These are phyloP conservation scores for Microbotryum silenes-acaulis DNA, from an alignment of 1,284 basidiomycete genomes.

Conservation along the genomic window DNA sequence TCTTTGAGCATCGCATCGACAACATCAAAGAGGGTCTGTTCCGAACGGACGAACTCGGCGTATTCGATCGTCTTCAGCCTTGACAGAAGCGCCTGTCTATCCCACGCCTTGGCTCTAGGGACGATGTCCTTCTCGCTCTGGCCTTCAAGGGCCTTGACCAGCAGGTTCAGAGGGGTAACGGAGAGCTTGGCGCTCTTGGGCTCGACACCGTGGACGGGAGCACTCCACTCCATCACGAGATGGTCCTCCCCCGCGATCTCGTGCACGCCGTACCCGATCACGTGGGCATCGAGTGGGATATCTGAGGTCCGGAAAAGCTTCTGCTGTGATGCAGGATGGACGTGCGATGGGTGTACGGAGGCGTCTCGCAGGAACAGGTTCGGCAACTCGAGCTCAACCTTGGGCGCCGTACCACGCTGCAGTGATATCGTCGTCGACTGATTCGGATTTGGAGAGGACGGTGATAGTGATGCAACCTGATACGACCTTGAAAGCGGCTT, in stretches of 20 bases:
- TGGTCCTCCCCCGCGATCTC: constrained; percentile 33
- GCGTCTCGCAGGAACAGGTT: constrained; percentile 50
- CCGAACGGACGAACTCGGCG: constrained; percentile 11
- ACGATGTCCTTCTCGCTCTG: constrained; percentile 5
- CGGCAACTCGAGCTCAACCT: constrained; percentile 16
- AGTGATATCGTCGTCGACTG: constrained; percentile 4
- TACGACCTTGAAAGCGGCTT: constrained; percentile 1
- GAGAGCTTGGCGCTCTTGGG: constrained; percentile 35
- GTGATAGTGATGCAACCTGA: constrained; percentile 28
- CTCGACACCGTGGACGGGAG: constrained; percentile 18
- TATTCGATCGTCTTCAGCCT: constrained; percentile 9
- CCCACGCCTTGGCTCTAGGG: constrained; percentile 12
- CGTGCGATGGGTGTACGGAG: constrained; percentile 52
- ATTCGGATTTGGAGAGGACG: constrained; percentile 18
- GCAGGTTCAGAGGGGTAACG: constrained; percentile 46
- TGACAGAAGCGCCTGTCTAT: background rate
- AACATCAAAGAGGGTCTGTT: constrained; percentile 30
- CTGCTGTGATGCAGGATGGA: constrained; percentile 67
- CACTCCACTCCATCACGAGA: constrained; percentile 44
- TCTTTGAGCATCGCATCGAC: constrained; percentile 45
- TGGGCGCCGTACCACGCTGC: constrained; percentile 35
- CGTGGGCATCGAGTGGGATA: constrained; percentile 47
- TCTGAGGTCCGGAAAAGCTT: constrained; percentile 61
- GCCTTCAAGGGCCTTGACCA: constrained; percentile 20
- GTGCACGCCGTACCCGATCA: constrained; percentile 35